Percentiles rank a stretch among this genome's conserved stretches.
Conservation (phyloP, 148 eudicot genomes). For the Rhododendron kiyosumense region DNA sequence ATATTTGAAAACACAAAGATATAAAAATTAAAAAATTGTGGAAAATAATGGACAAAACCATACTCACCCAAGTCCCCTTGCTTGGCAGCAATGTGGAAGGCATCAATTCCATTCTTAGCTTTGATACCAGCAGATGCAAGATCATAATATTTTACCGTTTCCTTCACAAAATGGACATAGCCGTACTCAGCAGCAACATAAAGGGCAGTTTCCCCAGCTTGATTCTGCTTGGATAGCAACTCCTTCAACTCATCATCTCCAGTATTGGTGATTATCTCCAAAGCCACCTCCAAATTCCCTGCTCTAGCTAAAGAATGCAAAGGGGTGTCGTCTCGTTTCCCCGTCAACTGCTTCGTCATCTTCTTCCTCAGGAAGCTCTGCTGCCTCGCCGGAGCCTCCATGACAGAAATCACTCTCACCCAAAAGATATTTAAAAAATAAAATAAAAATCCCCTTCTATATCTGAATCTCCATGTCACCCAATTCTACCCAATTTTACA, state of each 20-base stretch:
- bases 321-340: conserved; percentile 41
- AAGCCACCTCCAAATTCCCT: conserved; percentile 29
- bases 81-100: conserved; percentile 55
- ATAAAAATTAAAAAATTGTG: too few relatives aligned
- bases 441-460: neutral
- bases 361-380: conserved; percentile 32
- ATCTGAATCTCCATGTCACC: neutral
- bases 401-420: neutral
- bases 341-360: conserved; percentile 40
- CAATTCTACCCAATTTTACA: neutral
- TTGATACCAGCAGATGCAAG: conserved; percentile 36
- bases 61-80: conserved; percentile 46
- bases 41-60: neutral
- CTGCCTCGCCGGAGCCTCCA: conserved; percentile 32
- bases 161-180: conserved; percentile 37
- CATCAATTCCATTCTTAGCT: conserved; percentile 51
- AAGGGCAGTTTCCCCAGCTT: conserved; percentile 49
- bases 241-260: conserved; percentile 33
- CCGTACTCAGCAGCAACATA: conserved; percentile 52
- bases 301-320: conserved; percentile 46
- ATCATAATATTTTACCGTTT: conserved; percentile 37
- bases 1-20: neutral
- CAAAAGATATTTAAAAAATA: neutral
- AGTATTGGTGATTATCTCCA: conserved; percentile 24
- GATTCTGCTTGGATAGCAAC: conserved; percentile 40